Percentiles rank a stretch among this genome's conserved stretches.
These are phyloP conservation scores for Cyclostephanos invisitatus DNA, from an alignment of 108 stramenopile genomes.

Conservation along the genomic window DNA sequence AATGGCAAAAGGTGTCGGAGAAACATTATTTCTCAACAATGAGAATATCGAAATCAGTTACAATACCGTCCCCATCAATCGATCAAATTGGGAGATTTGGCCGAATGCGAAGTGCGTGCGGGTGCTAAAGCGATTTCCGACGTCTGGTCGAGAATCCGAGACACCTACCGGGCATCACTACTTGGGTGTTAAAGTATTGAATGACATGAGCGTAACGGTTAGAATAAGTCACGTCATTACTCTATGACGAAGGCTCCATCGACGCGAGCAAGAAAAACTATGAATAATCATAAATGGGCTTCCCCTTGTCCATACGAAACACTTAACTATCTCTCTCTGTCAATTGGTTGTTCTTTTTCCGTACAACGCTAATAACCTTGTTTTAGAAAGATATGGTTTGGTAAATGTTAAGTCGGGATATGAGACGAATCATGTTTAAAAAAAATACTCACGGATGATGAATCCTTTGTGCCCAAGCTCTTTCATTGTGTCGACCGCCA, in stretches of 20 bases:
- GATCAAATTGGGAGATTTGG: constrained; percentile 29
- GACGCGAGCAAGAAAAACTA: neutral
- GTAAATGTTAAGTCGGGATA: neutral
- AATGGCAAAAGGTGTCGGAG: constrained; percentile 14
- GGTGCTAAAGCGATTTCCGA: constrained; percentile 41
- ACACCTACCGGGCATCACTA: constrained; percentile 48
- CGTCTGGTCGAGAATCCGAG: constrained; percentile 42
- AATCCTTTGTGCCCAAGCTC: constrained; percentile 71
- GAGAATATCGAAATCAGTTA: constrained; percentile 36
- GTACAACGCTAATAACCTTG: constrained; percentile 10
- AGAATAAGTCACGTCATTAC: constrained; percentile 47
- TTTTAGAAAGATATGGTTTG: neutral
- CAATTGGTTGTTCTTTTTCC: neutral
- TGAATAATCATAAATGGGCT: neutral
- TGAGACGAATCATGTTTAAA: neutral
- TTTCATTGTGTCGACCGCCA: constrained; percentile 76
- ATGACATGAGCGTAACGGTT: constrained; percentile 16
- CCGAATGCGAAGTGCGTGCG: constrained; percentile 40
- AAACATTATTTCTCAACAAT: constrained; percentile 39
- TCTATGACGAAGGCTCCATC: constrained; percentile 12
- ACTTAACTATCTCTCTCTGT: neutral
- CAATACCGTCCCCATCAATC: constrained; percentile 44
- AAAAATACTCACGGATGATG: constrained; percentile 15
- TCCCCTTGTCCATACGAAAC: neutral
- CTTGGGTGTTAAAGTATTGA: constrained; percentile 30